phyloP scores from a whole-genome alignment of 2,329 filamentous ascomycete genomes.

The Trichoderma brevicompactum region DNA sequence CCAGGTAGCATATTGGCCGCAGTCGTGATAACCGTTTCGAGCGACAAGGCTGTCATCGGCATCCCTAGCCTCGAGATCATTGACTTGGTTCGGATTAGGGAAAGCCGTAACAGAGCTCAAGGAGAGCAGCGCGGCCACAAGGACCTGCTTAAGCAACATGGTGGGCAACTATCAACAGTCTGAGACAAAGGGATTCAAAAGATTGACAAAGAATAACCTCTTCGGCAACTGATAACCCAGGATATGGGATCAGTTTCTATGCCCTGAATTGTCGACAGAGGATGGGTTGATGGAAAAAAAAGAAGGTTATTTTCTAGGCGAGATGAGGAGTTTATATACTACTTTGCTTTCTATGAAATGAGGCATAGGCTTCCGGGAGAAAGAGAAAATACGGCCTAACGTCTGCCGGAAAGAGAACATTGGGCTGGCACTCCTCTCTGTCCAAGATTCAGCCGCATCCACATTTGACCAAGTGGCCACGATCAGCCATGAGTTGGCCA shows the following conservation, averaged over 20 bases:
- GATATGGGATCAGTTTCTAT: slow-evolving; percentile 7
- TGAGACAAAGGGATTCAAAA: background rate
- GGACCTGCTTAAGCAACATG: slow-evolving; percentile 28
- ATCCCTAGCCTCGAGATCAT: slow-evolving; percentile 27
- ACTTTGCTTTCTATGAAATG: background rate
- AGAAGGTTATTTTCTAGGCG: background rate
- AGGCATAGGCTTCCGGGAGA: background rate
- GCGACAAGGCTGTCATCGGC: slow-evolving; percentile 15
- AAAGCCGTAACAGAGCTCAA: slow-evolving; percentile 28
- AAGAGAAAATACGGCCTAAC: background rate
- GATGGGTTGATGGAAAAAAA: slow-evolving; percentile 9
- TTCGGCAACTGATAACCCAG: slow-evolving; percentile 9
- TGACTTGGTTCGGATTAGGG: slow-evolving; percentile 17
- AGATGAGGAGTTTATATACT: slow-evolving; percentile 22
- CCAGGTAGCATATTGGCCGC: slow-evolving; percentile 25
- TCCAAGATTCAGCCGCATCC: slow-evolving; percentile 12
- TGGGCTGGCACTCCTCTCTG: background rate
- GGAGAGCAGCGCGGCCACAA: slow-evolving; percentile 22
- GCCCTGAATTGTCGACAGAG: background rate
- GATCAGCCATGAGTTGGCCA: slow-evolving; percentile 23
- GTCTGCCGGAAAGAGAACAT: background rate
- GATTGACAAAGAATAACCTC: slow-evolving; percentile 1
- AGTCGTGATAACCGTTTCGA: slow-evolving; percentile 8
- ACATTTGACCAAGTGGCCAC: slow-evolving; percentile 1
- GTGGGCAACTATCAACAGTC: background rate